A percentile compares a stretch with the other conserved stretches of the same genome.
These are phyloP conservation scores for Exophiala mesophila DNA, from an alignment of 2,329 filamentous ascomycete genomes.

Conservation along the genomic window DNA sequence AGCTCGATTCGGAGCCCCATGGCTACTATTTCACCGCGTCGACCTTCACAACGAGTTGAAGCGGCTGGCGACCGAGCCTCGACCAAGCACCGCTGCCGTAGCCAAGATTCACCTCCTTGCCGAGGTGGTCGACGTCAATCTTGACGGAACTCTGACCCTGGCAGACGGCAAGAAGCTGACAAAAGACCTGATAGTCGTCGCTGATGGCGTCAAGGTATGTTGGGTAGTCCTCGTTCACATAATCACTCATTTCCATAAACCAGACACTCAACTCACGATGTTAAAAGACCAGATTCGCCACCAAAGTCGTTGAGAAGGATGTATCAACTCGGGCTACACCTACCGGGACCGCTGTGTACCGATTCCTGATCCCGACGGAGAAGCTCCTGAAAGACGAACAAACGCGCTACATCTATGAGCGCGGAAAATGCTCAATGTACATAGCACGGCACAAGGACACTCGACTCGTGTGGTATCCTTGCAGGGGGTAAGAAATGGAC, in stretches of 20 bases:
- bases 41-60: slow-evolving; percentile 37
- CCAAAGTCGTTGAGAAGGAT: slow-evolving; percentile 16
- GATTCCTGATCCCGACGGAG: slow-evolving; percentile 33
- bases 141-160: slow-evolving; percentile 25
- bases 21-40: slow-evolving; percentile 33
- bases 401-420: slow-evolving; percentile 28
- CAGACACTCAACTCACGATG: neutral
- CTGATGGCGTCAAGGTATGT: slow-evolving; percentile 35
- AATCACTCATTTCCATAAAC: slow-evolving; percentile 23
- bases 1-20: slow-evolving; percentile 10
- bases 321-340: slow-evolving; percentile 18
- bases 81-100: slow-evolving; percentile 5
- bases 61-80: slow-evolving; percentile 26
- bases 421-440: slow-evolving; percentile 3
- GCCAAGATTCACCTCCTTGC: slow-evolving; percentile 23
- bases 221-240: slow-evolving; percentile 26
- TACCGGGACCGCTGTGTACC: slow-evolving; percentile 31
- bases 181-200: slow-evolving; percentile 37
- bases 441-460: slow-evolving; percentile 18
- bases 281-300: slow-evolving; percentile 24
- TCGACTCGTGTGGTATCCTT: slow-evolving; percentile 27
- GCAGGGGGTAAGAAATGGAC: slow-evolving; percentile 15
- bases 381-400: slow-evolving; percentile 30
- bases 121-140: slow-evolving; percentile 24
- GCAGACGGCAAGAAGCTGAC: slow-evolving; percentile 28